Evolutionary conservation across 345 rosid species (phyloP).

Genomic region (Linum lewisii): DNA sequence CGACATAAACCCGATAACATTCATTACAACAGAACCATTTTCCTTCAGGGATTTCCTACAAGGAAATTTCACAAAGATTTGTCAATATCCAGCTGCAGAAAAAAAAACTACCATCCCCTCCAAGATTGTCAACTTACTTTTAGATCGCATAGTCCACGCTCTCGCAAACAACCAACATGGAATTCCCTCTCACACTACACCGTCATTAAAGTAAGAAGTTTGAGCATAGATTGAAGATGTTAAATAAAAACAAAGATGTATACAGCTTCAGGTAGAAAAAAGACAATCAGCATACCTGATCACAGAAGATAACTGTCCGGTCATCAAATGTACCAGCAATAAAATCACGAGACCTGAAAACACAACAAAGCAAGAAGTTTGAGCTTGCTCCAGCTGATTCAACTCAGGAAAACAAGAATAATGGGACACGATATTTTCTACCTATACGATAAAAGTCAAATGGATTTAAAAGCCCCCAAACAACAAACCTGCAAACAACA

Average conservation of each 20-base stretch:
- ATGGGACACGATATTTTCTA: slow-evolving; percentile 1
- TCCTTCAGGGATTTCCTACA: slow-evolving; percentile 70
- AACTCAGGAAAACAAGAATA: not conserved
- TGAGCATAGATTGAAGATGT: not conserved
- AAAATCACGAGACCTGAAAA: slow-evolving; percentile 69
- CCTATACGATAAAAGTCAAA: slow-evolving; percentile 2
- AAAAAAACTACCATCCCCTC: slow-evolving; percentile 1
- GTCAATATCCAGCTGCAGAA: slow-evolving; percentile 3
- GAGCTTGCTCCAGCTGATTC: not conserved
- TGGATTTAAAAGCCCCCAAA: not conserved
- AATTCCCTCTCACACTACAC: slow-evolving; percentile 78
- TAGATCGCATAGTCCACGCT: slow-evolving; percentile 60
- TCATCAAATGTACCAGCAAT: slow-evolving; percentile 60
- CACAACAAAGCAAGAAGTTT: not conserved
- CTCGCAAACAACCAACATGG: slow-evolving; percentile 83
- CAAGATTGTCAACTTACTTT: slow-evolving; percentile 46
- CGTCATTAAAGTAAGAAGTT: slow-evolving; percentile 16
- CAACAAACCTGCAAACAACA: slow-evolving; percentile 77
- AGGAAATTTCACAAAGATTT: slow-evolving; percentile 3
- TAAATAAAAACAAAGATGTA: slow-evolving; percentile 1
- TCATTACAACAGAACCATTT: slow-evolving; percentile 88
- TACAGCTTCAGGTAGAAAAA: not conserved
- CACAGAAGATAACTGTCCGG: slow-evolving; percentile 83
- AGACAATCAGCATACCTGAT: slow-evolving; percentile 54
- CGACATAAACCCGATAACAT: slow-evolving; percentile 56